Conservation (phyloP, 2,329 filamentous ascomycete species). For the Tolypocladium capitatum region DNA sequence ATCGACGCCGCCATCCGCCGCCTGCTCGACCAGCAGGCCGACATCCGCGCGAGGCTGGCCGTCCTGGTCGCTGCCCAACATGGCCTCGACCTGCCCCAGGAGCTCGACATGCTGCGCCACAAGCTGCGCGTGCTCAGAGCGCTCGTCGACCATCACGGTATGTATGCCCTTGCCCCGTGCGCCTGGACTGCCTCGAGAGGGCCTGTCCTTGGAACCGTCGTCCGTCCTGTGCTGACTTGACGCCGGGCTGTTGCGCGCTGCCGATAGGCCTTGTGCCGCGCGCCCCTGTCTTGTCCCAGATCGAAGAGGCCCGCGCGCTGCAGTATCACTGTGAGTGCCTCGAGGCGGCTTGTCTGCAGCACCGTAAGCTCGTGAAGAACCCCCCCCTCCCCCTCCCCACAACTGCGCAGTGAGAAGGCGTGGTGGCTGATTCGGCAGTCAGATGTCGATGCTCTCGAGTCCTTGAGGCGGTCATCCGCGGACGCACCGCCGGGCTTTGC, state of each 20-base stretch:
- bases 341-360: constrained; percentile 33
- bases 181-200: not conserved
- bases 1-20: constrained; percentile 18
- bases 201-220: not conserved
- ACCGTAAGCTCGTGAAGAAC: constrained; percentile 14
- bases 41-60: constrained; percentile 37
- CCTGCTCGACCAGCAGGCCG: constrained; percentile 38
- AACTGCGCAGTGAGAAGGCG: not conserved
- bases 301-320: constrained; percentile 42
- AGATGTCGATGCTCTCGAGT: constrained; percentile 19
- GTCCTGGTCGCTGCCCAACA: constrained; percentile 33
- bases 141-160: constrained; percentile 37
- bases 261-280: constrained; percentile 14
- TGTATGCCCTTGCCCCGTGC: constrained; percentile 22
- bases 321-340: constrained; percentile 48
- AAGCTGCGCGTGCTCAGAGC: constrained; percentile 37
- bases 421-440: not conserved
- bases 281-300: constrained; percentile 35
- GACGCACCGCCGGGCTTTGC: constrained; percentile 32
- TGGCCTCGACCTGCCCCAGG: constrained; percentile 31
- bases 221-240: constrained; percentile 2
- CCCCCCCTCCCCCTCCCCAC: no score
- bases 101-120: constrained; percentile 42
- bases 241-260: not conserved
- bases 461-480: constrained; percentile 14